Conservation (phyloP, 2,329 filamentous ascomycete species). For the Aspergillus sojae region DNA sequence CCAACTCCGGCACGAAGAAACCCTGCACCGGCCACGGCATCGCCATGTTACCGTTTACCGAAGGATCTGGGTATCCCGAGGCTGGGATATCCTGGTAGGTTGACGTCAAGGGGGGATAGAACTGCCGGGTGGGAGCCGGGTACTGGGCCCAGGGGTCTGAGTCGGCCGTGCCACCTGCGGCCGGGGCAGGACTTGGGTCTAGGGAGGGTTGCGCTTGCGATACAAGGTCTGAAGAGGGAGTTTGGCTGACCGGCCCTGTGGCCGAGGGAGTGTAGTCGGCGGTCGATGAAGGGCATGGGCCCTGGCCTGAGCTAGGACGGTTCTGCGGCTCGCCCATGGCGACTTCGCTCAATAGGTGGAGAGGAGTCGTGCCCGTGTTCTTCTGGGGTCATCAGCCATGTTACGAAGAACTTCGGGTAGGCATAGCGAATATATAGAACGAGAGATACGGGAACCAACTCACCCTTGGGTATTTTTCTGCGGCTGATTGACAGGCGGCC, state of each 20-base stretch:
- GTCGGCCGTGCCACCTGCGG: neutral
- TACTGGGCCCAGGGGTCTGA: slow-evolving; percentile 5
- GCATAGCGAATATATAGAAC: neutral
- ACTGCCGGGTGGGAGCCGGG: slow-evolving; percentile 10
- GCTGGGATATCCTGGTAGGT: slow-evolving; percentile 11
- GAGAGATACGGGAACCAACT: neutral
- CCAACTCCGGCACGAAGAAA: slow-evolving; percentile 29
- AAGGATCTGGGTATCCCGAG: slow-evolving; percentile 21
- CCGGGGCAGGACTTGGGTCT: slow-evolving; percentile 2
- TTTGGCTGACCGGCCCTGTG: slow-evolving; percentile 15
- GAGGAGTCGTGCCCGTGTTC: slow-evolving; percentile 33
- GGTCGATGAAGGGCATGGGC: slow-evolving; percentile 7
- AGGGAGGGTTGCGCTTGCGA: slow-evolving; percentile 16
- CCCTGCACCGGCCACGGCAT: slow-evolving; percentile 23
- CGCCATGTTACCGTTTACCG: slow-evolving; percentile 14
- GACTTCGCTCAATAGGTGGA: slow-evolving; percentile 45
- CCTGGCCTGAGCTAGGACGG: slow-evolving; percentile 7
- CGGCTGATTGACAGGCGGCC: slow-evolving; percentile 10
- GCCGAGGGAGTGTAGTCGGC: slow-evolving; percentile 15
- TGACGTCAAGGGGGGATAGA: slow-evolving; percentile 15
- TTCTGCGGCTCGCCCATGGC: slow-evolving; percentile 39
- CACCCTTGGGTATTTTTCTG: neutral
- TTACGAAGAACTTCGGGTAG: neutral
- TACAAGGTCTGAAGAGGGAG: slow-evolving; percentile 10
- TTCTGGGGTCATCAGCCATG: slow-evolving; percentile 7